Evolutionary conservation across 139 green algal genomes (phyloP).

Genomic region (Ettlia oleoabundans): DNA sequence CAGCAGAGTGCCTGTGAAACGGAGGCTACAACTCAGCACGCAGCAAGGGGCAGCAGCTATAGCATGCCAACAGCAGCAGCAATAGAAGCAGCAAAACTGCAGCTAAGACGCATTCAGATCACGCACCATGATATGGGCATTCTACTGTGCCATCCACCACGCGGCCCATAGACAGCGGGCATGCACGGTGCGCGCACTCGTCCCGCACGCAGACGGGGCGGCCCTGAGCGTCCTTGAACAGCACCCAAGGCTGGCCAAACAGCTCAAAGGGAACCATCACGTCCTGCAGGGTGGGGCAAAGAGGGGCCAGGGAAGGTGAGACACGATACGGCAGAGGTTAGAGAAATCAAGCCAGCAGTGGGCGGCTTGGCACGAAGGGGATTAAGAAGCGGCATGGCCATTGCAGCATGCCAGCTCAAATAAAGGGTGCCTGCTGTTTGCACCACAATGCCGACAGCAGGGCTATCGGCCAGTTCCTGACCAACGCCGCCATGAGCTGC

Average conservation of each 20-base stretch:
- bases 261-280: constrained; percentile 83
- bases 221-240: constrained; percentile 80
- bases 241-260: constrained; percentile 95
- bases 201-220: constrained; percentile 62
- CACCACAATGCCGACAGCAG: no score
- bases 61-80: not conserved
- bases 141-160: constrained; percentile 65
- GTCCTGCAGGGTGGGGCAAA: not conserved
- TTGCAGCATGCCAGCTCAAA: no score
- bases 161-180: constrained; percentile 88
- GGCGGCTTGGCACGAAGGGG: not conserved
- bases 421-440: no score
- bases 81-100: not conserved
- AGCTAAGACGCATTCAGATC: no score
- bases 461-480: no score
- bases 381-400: not conserved
- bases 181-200: constrained; percentile 95
- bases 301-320: not conserved
- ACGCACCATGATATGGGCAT: constrained; percentile 92
- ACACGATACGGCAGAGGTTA: no score
- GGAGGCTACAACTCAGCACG: no score
- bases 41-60: not conserved
- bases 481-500: no score
- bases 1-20: no score
- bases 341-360: no score